Percentiles rank a stretch among this genome's conserved stretches.
Conservation (phyloP, 2,329 filamentous ascomycete species). For the Paecilomyces sp. region DNA sequence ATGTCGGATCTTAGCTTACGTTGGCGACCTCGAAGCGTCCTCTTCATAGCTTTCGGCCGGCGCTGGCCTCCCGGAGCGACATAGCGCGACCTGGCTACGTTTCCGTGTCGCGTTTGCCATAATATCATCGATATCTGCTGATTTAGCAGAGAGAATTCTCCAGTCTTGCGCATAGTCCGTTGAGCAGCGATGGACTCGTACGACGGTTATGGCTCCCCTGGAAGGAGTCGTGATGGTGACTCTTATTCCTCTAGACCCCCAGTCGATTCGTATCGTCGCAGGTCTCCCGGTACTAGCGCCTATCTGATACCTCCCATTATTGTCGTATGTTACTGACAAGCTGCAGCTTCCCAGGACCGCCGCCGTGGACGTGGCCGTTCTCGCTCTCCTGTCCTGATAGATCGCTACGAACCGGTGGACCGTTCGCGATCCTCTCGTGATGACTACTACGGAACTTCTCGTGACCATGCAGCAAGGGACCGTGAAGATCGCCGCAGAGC, state of each 20-base stretch:
- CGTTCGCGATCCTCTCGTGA: conserved; percentile 45
- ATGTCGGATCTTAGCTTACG: conserved; percentile 30
- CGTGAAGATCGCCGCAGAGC: conserved; percentile 52
- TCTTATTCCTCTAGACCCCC: conserved; percentile 23
- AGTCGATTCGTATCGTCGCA: conserved; percentile 37
- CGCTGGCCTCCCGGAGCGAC: conserved; percentile 5
- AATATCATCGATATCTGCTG: not conserved
- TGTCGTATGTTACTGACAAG: not conserved
- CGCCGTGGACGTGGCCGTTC: conserved; percentile 46
- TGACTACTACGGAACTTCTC: conserved; percentile 46
- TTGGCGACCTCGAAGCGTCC: conserved; percentile 6
- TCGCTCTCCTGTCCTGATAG: conserved; percentile 55
- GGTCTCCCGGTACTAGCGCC: conserved; percentile 37
- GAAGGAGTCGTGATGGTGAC: conserved; percentile 36
- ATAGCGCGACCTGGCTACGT: conserved; percentile 1
- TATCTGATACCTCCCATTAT: not conserved
- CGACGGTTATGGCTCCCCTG: conserved; percentile 38
- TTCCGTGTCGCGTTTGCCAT: conserved; percentile 1
- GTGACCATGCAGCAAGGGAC: conserved; percentile 39
- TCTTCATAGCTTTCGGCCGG: conserved; percentile 2
- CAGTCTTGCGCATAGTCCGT: not conserved
- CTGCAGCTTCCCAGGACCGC: conserved; percentile 32
- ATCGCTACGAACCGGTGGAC: conserved; percentile 56
- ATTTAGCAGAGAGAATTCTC: not conserved
- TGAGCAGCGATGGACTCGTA: conserved; percentile 37